Base-by-base conservation (phyloP, 2,329 filamentous ascomycete genomes). In the Cladosporium oxysporum region DNA sequence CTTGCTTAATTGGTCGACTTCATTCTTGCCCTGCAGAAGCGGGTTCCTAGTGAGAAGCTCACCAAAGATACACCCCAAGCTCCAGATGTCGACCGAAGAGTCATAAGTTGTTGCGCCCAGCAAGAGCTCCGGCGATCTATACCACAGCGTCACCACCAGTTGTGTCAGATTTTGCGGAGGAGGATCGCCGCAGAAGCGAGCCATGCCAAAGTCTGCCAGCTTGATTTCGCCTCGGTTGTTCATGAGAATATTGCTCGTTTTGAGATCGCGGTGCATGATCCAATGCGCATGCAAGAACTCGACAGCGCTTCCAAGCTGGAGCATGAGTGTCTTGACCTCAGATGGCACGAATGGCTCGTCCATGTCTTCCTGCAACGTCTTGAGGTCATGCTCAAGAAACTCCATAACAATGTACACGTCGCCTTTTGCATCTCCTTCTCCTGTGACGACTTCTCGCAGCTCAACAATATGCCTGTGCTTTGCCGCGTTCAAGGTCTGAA, bases 151-250 rank as follows among this genome's bases (percentile, higher is more conserved):
- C 21, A 98, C 94, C 68, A 99, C 95, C 57, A 98, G 87, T 76
- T 94, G 91, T 2, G 95, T 98, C 67, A 98, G 85, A 69, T 91
- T 90, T 1, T 88, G 85, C 5, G 83, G 83, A 0, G 88, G 83
- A 4, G 94, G 93, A 71, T 92, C 88, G 60, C 91, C 91, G 65
- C 91, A 91, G 80, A 95, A 95, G 31, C 95, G 87, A 3, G 95
- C 94, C 92, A 99, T 97, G 77, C 95, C 95, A 76, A 99, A 99
- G 79, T 99, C 95, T 67, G 95, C 95, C 69, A 99, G 90, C 79
- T 97, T 97, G 78, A 99, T 89, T 77, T 91, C 89, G 55, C 95
- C 95, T 55, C 93, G 91, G 82, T 98, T 98, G 82, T 92, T 96
- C 80, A 99, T 90, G 57, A 99, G 88, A 57, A 99, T 88, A 75